Conservation (phyloP, 176 grass and related monocot genomes). For the Cenchrus purpureus region DNA sequence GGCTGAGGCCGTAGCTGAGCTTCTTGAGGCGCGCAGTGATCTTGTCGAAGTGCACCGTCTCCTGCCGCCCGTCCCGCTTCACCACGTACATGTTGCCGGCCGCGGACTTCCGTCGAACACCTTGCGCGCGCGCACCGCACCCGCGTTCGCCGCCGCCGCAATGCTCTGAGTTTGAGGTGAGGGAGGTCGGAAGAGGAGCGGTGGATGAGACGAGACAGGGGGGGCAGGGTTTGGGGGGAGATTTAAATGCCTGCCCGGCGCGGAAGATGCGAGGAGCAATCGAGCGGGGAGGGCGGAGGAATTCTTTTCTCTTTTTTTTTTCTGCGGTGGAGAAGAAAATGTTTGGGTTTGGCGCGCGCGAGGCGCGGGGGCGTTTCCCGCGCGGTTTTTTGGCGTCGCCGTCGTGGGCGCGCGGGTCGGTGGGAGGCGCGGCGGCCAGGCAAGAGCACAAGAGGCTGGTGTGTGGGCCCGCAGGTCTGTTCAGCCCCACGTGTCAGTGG, state of each 20-base stretch:
- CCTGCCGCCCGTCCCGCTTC: slow-evolving; percentile 86
- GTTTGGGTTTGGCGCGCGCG: slow-evolving; percentile 46
- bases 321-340: not conserved
- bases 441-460: not conserved
- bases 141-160: not conserved
- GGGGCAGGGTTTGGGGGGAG: slow-evolving; percentile 33
- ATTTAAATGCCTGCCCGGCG: slow-evolving; percentile 55
- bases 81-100: slow-evolving; percentile 75
- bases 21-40: slow-evolving; percentile 98
- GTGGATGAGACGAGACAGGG: not conserved
- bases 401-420: not conserved
- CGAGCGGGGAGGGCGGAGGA: not conserved
- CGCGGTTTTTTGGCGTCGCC: slow-evolving; percentile 32
- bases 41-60: slow-evolving; percentile 98
- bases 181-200: not conserved
- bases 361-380: slow-evolving; percentile 41
- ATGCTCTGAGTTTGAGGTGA: not conserved
- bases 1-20: slow-evolving; percentile 94
- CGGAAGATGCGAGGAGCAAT: slow-evolving; percentile 42
- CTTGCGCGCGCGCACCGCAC: not conserved
- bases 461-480: not conserved
- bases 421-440: not conserved
- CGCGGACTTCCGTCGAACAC: slow-evolving; percentile 61
- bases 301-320: too few species aligned
- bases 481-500: not conserved